These are phyloP conservation scores for Bondarzewia mesenterica DNA, from an alignment of 1,284 basidiomycete species.

Conservation along the genomic window DNA sequence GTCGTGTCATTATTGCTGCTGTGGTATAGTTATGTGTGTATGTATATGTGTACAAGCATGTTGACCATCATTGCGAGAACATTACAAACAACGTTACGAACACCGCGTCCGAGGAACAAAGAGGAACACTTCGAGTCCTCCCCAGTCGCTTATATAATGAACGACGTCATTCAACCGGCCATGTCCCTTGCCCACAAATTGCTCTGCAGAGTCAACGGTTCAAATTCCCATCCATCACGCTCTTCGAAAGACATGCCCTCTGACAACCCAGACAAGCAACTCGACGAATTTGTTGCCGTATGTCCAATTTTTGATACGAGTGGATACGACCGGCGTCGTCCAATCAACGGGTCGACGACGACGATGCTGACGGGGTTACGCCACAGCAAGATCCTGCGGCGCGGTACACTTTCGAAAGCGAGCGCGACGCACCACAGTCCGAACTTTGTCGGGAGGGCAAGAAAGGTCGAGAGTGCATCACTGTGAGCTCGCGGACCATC, in stretches of 20 bases:
- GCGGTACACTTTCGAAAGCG: constrained; percentile 53
- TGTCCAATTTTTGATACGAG: constrained; percentile 3
- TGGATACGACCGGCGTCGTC: too few relatives aligned
- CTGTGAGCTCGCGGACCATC: constrained; percentile 44
- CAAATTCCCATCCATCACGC: neutral
- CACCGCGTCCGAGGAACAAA: too few relatives aligned
- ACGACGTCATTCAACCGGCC: neutral
- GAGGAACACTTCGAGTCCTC: too few relatives aligned
- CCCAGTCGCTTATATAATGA: neutral
- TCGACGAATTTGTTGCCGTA: constrained; percentile 25
- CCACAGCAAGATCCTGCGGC: constrained; percentile 40
- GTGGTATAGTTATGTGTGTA: too few relatives aligned
- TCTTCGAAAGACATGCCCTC: neutral
- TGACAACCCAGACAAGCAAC: constrained; percentile 16
- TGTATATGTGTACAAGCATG: too few relatives aligned
- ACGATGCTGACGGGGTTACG: too few relatives aligned
- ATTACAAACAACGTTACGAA: too few relatives aligned
- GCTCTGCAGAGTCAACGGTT: constrained; percentile 1
- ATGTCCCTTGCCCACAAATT: constrained; percentile 12
- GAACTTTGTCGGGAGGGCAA: constrained; percentile 55
- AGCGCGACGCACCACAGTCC: constrained; percentile 47
- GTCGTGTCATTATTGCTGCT: too few relatives aligned
- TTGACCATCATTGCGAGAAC: too few relatives aligned
- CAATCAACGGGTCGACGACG: too few relatives aligned
- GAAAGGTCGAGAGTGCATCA: constrained; percentile 50